Conservation (phyloP, 495 filamentous ascomycete genomes). For the Talaromyces nanjingensis region DNA sequence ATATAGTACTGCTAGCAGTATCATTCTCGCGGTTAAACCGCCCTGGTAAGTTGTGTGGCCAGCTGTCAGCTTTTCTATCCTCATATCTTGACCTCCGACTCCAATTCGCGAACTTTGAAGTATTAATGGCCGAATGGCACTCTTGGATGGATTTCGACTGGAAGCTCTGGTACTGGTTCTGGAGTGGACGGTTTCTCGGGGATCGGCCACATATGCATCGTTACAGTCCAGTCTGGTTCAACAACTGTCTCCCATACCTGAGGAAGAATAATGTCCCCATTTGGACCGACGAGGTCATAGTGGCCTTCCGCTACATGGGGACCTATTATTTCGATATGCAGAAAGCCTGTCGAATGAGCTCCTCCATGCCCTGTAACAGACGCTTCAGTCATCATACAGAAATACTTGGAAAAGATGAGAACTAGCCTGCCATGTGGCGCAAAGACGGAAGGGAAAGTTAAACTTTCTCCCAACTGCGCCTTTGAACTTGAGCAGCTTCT, state of each 20-base stretch:
- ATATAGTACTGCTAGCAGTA: neutral
- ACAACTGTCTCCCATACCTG: conserved; percentile 81
- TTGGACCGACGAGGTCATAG: conserved; percentile 76
- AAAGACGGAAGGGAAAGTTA: conserved; percentile 74
- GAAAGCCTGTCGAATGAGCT: conserved; percentile 79
- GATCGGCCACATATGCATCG: conserved; percentile 98
- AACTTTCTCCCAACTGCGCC: conserved; percentile 82
- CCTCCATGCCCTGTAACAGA: conserved; percentile 71
- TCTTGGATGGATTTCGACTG: too few species aligned
- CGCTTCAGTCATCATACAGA: neutral
- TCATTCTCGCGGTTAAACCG: neutral
- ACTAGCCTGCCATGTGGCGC: conserved; percentile 71
- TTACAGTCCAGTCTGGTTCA: conserved; percentile 81
- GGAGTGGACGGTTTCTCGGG: conserved; percentile 42
- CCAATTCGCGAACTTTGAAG: too few species aligned
- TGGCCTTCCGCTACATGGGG: conserved; percentile 79
- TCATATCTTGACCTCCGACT: too few species aligned
- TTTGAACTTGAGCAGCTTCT: conserved; percentile 53
- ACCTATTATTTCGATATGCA: conserved; percentile 75
- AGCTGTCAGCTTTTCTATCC: too few species aligned
- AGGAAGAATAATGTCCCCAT: conserved; percentile 82
- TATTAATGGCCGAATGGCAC: too few species aligned
- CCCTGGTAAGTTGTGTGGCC: neutral
- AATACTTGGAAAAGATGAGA: conserved; percentile 8
- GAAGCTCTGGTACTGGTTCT: too few species aligned